Conservation (phyloP, 2,329 filamentous ascomycete species). For the Penicillium sp. region DNA sequence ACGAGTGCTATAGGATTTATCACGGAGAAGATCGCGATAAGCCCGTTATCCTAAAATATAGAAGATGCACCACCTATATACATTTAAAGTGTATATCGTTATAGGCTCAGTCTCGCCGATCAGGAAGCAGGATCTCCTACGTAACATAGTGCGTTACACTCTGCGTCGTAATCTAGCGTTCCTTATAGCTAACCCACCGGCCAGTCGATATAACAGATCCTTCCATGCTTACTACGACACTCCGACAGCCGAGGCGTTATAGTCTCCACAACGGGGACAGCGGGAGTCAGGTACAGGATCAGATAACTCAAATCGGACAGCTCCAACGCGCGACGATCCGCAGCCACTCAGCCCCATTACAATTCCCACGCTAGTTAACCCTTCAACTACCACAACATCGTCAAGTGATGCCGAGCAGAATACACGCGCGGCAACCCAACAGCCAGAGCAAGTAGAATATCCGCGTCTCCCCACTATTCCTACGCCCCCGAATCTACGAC, state of each 20-base stretch:
- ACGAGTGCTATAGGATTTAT: neutral
- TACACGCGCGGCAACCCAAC: neutral
- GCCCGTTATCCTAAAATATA: neutral
- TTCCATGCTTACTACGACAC: neutral
- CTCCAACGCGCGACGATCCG: neutral
- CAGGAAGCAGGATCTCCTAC: neutral
- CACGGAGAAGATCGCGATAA: neutral
- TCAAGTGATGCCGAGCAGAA: no score
- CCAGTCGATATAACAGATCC: neutral
- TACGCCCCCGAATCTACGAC: neutral
- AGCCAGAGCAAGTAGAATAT: neutral
- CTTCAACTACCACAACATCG: no score
- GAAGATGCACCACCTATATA: neutral
- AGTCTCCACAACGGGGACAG: neutral
- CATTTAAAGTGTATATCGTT: neutral
- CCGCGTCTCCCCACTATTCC: neutral
- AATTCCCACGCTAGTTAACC: neutral
- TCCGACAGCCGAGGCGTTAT: neutral
- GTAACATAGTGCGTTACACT: neutral
- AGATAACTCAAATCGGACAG: neutral
- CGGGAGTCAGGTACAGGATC: neutral
- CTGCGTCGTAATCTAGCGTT: neutral
- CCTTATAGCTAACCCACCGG: neutral
- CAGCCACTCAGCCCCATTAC: neutral
- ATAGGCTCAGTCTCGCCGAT: neutral